A percentile compares a stretch with the other conserved stretches of the same genome.
phyloP scores from a whole-genome alignment of 495 filamentous ascomycete species.

The Xylaria intraflava region DNA sequence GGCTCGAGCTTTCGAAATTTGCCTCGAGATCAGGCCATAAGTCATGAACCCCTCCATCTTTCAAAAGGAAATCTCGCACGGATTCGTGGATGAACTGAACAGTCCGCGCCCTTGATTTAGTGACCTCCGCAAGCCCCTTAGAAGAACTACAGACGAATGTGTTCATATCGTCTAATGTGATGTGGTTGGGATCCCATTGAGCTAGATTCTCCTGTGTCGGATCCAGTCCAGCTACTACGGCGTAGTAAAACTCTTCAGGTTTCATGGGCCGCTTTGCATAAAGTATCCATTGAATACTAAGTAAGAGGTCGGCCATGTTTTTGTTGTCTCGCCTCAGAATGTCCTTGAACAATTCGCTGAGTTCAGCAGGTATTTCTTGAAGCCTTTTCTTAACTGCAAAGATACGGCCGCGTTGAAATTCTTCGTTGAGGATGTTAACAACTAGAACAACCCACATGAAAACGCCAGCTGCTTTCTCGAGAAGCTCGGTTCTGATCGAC shows the following conservation, averaged over 20 bases:
- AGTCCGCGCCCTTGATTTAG: constrained; percentile 7
- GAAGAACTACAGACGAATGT: constrained; percentile 28
- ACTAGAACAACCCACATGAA: constrained; percentile 48
- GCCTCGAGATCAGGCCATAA: constrained; percentile 16
- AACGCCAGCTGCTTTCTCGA: constrained; percentile 35
- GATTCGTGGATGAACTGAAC: constrained; percentile 44
- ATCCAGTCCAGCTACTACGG: constrained; percentile 27
- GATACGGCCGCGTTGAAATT: constrained; percentile 14
- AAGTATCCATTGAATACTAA: constrained; percentile 35
- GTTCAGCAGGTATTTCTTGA: not conserved
- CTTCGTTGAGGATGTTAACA: constrained; percentile 39
- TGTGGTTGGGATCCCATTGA: constrained; percentile 7
- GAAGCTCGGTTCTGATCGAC: constrained; percentile 26
- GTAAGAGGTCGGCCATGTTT: constrained; percentile 22
- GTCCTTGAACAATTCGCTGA: not conserved
- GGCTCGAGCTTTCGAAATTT: constrained; percentile 24
- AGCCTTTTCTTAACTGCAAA: not conserved
- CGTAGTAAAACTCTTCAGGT: constrained; percentile 33
- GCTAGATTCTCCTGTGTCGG: not conserved
- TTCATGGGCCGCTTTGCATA: constrained; percentile 27
- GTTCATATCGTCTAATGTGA: constrained; percentile 7
- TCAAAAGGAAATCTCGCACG: constrained; percentile 32
- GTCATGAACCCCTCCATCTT: constrained; percentile 10
- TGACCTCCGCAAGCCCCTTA: constrained; percentile 33
- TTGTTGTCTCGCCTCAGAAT: constrained; percentile 9